phyloP scores from a whole-genome alignment of 352 stramenopile species.

The Poterioochromonas sp. region DNA sequence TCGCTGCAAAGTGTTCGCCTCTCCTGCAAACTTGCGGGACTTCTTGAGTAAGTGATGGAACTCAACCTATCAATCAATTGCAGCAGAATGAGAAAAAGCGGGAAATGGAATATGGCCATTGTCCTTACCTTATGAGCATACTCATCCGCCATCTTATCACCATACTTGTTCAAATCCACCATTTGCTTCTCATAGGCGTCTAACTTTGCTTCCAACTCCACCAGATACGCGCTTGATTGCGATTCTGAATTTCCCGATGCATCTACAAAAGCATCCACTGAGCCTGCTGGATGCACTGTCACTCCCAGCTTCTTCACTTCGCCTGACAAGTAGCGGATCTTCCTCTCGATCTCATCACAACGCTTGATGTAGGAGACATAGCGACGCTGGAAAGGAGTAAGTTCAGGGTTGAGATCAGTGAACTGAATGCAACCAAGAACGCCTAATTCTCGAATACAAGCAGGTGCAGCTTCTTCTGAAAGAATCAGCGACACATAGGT shows the following conservation, averaged over 20 bases:
- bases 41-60: slow-evolving; percentile 48
- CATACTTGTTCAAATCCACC: slow-evolving; percentile 91
- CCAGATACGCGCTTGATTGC: slow-evolving; percentile 50
- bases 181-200: slow-evolving; percentile 91
- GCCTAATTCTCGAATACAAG: slow-evolving; percentile 90
- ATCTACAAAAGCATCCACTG: slow-evolving; percentile 9
- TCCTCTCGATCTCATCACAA: slow-evolving; percentile 97
- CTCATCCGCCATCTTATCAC: slow-evolving; percentile 90
- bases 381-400: slow-evolving; percentile 94
- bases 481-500: slow-evolving; percentile 98
- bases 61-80: slow-evolving; percentile 40
- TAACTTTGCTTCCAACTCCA: slow-evolving; percentile 85
- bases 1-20: slow-evolving; percentile 1
- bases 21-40: slow-evolving; percentile 42
- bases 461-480: slow-evolving; percentile 91
- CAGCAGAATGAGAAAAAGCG: neutral
- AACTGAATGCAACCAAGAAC: slow-evolving; percentile 86
- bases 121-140: slow-evolving; percentile 83
- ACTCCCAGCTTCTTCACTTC: slow-evolving; percentile 90
- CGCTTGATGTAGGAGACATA: slow-evolving; percentile 97
- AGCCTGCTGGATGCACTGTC: slow-evolving; percentile 38
- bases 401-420: slow-evolving; percentile 96
- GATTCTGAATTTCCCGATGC: neutral
- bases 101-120: slow-evolving; percentile 21
- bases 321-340: slow-evolving; percentile 87